Conservation (phyloP, 306 rosid species). For the apple (Malus domestica) region ASM211411v1 NC_041792.1:29901407-29901906, state of each 20-base stretch:
- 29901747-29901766: too few relatives aligned
- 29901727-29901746: too few relatives aligned
- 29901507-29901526: slow-evolving; percentile 73
- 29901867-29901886: neutral
- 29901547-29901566: slow-evolving; percentile 94
- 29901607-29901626: neutral
- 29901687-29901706: neutral
- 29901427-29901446: neutral
- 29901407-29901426: neutral
- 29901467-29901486: slow-evolving; percentile 68
- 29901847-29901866: too few relatives aligned
- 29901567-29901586: slow-evolving; percentile 69
- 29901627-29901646: neutral
- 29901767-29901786: too few relatives aligned
- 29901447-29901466: neutral
- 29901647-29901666: neutral
- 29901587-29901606: slow-evolving; percentile 42
- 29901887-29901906: neutral
- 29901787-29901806: too few relatives aligned
- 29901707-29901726: neutral
- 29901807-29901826: too few relatives aligned
- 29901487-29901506: slow-evolving; percentile 47
- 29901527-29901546: slow-evolving; percentile 88
- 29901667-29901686: neutral
- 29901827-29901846: too few relatives aligned